Base-by-base conservation (phyloP, 495 filamentous ascomycete species). In the Aspergillus taichungensis region DNA sequence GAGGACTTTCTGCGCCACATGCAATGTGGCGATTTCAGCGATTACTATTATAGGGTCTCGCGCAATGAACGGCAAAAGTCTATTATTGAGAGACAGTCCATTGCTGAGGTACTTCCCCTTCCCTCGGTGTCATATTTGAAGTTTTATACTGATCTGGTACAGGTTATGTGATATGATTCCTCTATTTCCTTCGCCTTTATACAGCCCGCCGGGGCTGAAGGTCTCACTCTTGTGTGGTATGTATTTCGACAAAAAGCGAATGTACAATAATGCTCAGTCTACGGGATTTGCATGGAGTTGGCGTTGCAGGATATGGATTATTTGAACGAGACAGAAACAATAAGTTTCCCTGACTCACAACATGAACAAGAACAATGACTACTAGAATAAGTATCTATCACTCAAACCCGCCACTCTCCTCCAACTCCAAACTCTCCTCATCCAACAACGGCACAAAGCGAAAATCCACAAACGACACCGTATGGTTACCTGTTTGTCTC, bases 1-100 rank as follows among this genome's bases (percentile, higher is more conserved):
- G 92, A 97, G 66, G 89, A 96, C 50, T 99, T 99, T 62, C 60
- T 99, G 53, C 76, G 80, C 39, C 78, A 85, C 47, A 99, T 99
- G 94, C 80, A 88, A 56, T 91, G 87, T 62, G 79, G 78, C n/a
- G 92, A 97, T 54, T 96, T 94, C 62, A 85, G 82, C 49, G 94
- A 97, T 61, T 78, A 82, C 55, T 99, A 96, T 52, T 97, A 81
- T 50, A 79, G 88, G 1, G 84, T 99, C 12, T 82, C 74, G 45
- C 74, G 91, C 33, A 84, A 94, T 58, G 83, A 86, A 53, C 80
- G 75, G 60, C 88, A 96, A 63, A 94, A 92, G 61, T 92, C 85
- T 34, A 75, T 81, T 30, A 96, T 97, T 55, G 77, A 84, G 66
- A 68, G 75, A 58, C 82, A 91, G 63, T 78, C 73, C 0, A 80